Evolutionary conservation across 2,329 filamentous ascomycete species (phyloP), one percentile per base, ranked within the genome.

Genomic region (Phialophora expanda): DNA sequence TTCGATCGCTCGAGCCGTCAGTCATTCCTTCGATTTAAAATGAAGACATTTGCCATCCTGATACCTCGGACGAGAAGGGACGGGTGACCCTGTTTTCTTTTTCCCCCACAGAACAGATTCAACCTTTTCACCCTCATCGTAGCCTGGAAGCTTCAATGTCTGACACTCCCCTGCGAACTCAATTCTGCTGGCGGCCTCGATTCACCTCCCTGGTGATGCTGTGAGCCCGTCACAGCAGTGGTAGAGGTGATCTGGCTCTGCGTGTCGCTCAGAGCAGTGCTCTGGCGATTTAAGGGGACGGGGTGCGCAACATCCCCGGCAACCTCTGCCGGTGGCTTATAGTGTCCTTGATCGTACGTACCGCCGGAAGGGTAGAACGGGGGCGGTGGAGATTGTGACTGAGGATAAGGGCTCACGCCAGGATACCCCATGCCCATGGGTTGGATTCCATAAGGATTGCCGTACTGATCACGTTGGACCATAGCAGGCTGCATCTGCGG

Each of bases 241-340:
- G 50, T 62, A 51, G 59, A 62, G 1, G 59, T 55, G 11, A 24
- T 14, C n/a, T 61, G 58, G 14, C 58, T 61, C 44, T 32, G 58
- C 34, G 59, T 62, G 59, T 62, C 59, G 38, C 59, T 62, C 44
- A 55, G n/a, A 3, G 34, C 59, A 12, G n/a, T 54, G 59, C 59
- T 56, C 24, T 55, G 44, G 3, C 50, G 50, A 24, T 56, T 32
- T 20, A 38, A 7, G 14, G 50, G 41, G 24, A 55, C 7, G 9
- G 32, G 50, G n/a, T 41, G 59, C 26, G 56, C 11, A 14, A 55
- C 50, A 17, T 48, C 26, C 17, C 59, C 59, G 3, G 50, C 59
- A 26, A 62, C 59, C 34, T 62, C 59, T 22, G 59, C 59, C 17
- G 59, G 59, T 14, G 59, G 34, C 34, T 62, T 55, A 38, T 55